Conservation (phyloP, 768 basidiomycete species). For the Rhodosporidiobolus sp. region DNA sequence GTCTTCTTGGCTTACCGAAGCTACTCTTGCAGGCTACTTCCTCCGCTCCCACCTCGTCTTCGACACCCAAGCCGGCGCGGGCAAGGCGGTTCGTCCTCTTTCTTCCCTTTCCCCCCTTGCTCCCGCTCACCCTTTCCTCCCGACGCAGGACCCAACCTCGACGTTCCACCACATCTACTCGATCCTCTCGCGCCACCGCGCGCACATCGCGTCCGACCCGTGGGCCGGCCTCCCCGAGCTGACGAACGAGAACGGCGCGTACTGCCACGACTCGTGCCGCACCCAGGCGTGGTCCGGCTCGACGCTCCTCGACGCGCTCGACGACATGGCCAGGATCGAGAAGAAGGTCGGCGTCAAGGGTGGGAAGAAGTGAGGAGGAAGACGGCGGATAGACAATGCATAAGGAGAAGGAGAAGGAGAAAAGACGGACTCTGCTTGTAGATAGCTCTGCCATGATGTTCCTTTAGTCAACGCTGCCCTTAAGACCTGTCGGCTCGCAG, state of each 20-base stretch:
- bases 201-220: conserved; percentile 70
- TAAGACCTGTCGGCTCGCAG: too few relatives aligned
- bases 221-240: conserved; percentile 92
- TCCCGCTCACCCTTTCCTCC: conserved; percentile 17
- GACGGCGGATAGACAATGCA: too few relatives aligned
- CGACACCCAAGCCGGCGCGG: conserved; percentile 65
- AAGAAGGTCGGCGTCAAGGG: not conserved
- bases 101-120: not conserved
- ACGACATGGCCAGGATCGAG: conserved; percentile 26
- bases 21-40: conserved; percentile 66
- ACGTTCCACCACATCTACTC: conserved; percentile 79
- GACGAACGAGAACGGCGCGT: conserved; percentile 76
- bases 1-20: conserved; percentile 74
- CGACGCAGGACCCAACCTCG: conserved; percentile 60
- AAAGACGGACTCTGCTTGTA: not conserved
- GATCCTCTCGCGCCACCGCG: conserved; percentile 65
- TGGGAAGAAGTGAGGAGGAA: not conserved
- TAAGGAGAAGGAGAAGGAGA: not conserved
- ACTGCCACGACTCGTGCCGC: conserved; percentile 81
- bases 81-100: conserved; percentile 61
- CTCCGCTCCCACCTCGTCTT: conserved; percentile 88
- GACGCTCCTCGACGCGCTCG: conserved; percentile 34
- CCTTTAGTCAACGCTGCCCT: too few relatives aligned
- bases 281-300: conserved; percentile 89
- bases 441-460: too few relatives aligned